These are phyloP conservation scores for Camellia granthamiana DNA, from an alignment of 148 eudicot genomes.

Conservation along the genomic window DNA sequence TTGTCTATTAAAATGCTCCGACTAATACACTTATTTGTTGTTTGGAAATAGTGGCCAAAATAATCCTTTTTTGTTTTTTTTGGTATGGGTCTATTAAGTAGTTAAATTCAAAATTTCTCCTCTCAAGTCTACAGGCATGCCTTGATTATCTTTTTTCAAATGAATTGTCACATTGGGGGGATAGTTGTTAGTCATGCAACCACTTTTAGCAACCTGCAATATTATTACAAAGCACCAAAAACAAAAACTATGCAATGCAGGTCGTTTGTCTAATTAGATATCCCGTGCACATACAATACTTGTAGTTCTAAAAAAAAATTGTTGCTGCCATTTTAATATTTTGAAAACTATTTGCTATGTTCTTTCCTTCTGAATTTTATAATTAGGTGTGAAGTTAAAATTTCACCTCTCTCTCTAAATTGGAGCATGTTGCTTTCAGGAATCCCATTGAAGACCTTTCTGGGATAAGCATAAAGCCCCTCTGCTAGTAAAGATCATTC, in stretches of 20 bases:
- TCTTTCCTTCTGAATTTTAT: not conserved
- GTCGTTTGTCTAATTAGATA: no score
- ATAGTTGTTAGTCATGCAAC: not conserved
- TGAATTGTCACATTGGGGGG: not conserved
- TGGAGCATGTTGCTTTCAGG: constrained; percentile 19
- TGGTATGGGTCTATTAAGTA: not conserved
- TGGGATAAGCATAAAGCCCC: not conserved
- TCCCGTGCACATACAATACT: no score
- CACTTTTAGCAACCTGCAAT: not conserved
- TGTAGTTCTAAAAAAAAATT: no score
- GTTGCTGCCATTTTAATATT: no score
- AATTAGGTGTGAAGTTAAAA: not conserved
- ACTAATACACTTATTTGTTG: not conserved
- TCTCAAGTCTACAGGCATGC: not conserved
- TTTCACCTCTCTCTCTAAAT: not conserved
- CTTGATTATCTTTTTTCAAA: not conserved
- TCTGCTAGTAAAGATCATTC: not conserved
- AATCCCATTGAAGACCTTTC: constrained; percentile 22
- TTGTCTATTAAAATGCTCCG: not conserved
- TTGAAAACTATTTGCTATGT: not conserved
- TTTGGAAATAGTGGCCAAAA: not conserved
- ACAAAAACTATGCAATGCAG: no score
- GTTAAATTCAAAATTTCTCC: not conserved
- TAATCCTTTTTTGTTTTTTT: not conserved
- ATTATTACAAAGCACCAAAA: no score